Conservation (phyloP, 2,329 filamentous ascomycete species). For the Colletotrichum echinochloae region DNA sequence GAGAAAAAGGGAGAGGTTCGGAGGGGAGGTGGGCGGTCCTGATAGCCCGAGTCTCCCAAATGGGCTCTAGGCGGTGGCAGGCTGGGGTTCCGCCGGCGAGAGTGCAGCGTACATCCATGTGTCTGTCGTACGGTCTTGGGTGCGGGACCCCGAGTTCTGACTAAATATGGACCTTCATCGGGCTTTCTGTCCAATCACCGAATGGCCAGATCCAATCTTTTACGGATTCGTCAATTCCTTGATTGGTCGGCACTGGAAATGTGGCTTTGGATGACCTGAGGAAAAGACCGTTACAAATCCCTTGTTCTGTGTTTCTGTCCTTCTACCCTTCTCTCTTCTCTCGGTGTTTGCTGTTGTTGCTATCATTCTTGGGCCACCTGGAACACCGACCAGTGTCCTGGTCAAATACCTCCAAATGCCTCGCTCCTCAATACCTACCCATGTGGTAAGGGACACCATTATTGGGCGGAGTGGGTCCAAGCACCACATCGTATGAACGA, state of each 20-base stretch:
- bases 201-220: slow-evolving; percentile 11
- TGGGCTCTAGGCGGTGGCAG: not conserved
- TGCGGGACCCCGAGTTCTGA: slow-evolving; percentile 8
- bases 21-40: not conserved
- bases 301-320: not conserved
- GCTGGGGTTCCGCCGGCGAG: not conserved
- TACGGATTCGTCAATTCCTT: slow-evolving; percentile 15
- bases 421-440: not conserved
- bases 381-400: not conserved
- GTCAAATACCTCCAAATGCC: slow-evolving; percentile 12
- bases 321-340: not conserved
- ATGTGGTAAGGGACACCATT: slow-evolving; percentile 9
- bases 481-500: slow-evolving; percentile 12
- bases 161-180: not conserved
- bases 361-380: not conserved
- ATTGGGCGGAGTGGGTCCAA: not conserved
- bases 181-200: slow-evolving; percentile 15
- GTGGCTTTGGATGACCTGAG: not conserved
- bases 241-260: slow-evolving; percentile 14
- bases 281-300: not conserved
- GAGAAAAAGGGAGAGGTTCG: not conserved
- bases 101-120: not conserved
- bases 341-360: slow-evolving; percentile 9
- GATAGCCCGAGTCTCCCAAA: not conserved
- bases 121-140: slow-evolving; percentile 5